Evolutionary conservation across 495 filamentous ascomycete species (phyloP), one percentile per base, ranked within the genome.

Genomic region (Pyronema domesticum): DNA sequence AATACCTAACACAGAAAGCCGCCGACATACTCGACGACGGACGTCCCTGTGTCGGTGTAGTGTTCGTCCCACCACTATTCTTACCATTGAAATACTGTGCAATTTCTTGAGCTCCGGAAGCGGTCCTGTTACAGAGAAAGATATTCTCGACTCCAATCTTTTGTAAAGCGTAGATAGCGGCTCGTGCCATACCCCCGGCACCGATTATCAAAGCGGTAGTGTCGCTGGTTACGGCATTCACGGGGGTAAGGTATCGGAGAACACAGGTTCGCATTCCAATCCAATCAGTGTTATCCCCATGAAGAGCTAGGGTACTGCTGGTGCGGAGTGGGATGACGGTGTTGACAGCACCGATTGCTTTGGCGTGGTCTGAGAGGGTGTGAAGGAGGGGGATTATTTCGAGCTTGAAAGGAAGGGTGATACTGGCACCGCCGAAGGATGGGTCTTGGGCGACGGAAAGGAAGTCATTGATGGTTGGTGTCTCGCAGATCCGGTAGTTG

Each of bases 251-350:
- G 52, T 85, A 83, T 30, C 83, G 76, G 3, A 76, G 76, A 23
- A 88, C 73, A 58, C 82, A 86, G 5, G 72, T 72, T 61, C 77
- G 70, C 23, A 89, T 83, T 11, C 83, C 79, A 23, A 82, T 81
- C 81, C 84, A 91, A 68, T 89, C 85, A 0, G 83, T 91, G 63
- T 91, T 91, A 53, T 89, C 83, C 6, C 85, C 85, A 57, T 85
- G 88, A 58, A 86, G 81, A 4, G 76, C 80, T 47, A 74, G 63
- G 4, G 84, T 74, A 30, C 82, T 73, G 19, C 80, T 74, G 60
- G 76, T 78, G 14, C 83, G 75, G 1, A 89, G 69, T 0, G 85
- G 85, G 57, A 89, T 71, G n/a, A 89, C 73, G 0, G 84, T 87
- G 65, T 91, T 89, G 52, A 86, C 81, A 9, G 85, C 82, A 1